Evolutionary conservation across 306 rosid species (phyloP), one percentile per base, ranked within the genome.

Genomic region (Inga laurina): DNA sequence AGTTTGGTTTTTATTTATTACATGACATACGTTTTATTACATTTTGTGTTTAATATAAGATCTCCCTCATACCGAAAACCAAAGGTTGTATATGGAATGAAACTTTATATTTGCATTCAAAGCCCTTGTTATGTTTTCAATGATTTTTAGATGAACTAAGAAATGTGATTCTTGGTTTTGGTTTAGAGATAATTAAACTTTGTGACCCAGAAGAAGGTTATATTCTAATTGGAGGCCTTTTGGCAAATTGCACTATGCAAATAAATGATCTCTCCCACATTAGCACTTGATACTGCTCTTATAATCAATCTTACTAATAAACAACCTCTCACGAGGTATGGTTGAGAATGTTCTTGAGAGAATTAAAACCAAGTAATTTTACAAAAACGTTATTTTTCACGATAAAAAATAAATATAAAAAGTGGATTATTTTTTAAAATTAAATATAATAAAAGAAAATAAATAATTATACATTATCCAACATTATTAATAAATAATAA

Each of bases 271-370:
- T 79, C 74, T 79, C 96, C 93, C 0, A 44, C 86, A 0, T 51
- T 85, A 24, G 86, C 85, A 48, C 90, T 95, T 37, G 95, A 93
- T 46, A 87, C 91, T 35, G 96, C 94, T 54, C 98, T 93, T 24
- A 86, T 84, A 2, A 35, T 35, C 4, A 35, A 35, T 35, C 4
- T 35, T 3, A 35, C 5, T 4, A 4, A 35, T 35, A 35, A 35
- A 35, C 39, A 0, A 35, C 6, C 39, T 35, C 39, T 35, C 93
- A 13, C 90, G 30, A 27, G 30, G 30, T 27, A 27, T 27, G 30
- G 30, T 27, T 3, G 97, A 93, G 79, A 85, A 83, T 21, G 90
- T 93, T n/a, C 98, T 95, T 27, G 30, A 74, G 77, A 86, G 88
- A 57, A 92, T 95, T 46, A 44, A 10, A 44, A 44, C 12, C 46